These are phyloP conservation scores for Botrytis porri DNA, from an alignment of 2,329 filamentous ascomycete genomes.

Conservation along the genomic window DNA sequence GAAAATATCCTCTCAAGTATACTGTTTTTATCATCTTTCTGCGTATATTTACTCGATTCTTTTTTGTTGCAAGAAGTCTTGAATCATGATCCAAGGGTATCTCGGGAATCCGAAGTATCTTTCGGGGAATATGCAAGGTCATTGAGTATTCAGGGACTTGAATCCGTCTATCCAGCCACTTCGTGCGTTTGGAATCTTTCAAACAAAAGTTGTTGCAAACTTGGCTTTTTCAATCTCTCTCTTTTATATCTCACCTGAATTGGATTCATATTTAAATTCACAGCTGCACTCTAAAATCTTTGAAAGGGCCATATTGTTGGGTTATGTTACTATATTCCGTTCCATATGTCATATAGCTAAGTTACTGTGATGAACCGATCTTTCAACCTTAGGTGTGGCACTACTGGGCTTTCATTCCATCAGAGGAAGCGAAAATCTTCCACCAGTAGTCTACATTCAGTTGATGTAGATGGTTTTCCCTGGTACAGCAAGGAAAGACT, in stretches of 20 bases:
- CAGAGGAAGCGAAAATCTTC: background rate
- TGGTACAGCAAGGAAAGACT: constrained; percentile 4
- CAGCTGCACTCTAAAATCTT: background rate
- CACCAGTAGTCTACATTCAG: background rate
- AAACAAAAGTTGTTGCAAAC: background rate
- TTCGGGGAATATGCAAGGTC: background rate
- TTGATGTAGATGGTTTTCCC: background rate
- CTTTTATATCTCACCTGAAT: background rate
- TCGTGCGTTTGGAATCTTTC: background rate
- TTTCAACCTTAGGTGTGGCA: background rate
- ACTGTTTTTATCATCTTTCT: background rate
- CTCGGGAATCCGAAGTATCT: background rate
- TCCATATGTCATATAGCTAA: background rate
- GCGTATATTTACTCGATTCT: background rate
- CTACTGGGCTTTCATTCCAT: background rate
- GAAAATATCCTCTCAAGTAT: background rate
- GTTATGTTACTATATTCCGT: background rate
- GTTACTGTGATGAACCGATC: background rate
- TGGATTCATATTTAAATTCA: background rate
- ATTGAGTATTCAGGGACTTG: background rate
- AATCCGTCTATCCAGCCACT: background rate
- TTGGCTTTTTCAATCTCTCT: background rate
- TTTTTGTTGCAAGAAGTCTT: background rate
- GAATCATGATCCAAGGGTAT: background rate
- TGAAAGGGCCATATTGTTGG: background rate